These are phyloP conservation scores for Beta corolliflora DNA, from an alignment of 179 eudicot genomes.

Conservation along the genomic window DNA sequence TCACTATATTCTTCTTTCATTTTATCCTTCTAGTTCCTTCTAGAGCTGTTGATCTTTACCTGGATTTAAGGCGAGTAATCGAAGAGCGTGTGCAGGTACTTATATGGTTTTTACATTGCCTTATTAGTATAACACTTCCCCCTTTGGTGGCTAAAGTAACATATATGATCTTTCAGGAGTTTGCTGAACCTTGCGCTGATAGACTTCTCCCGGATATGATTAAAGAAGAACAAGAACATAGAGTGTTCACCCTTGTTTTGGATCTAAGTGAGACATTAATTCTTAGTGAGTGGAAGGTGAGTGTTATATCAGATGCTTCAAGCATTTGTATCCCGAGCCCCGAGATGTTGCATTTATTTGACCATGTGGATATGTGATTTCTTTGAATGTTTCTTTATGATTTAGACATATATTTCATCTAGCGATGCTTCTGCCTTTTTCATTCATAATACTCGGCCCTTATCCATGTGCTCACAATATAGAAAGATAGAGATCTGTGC, in stretches of 20 bases:
- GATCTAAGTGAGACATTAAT: constrained; percentile 76
- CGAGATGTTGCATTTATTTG: neutral
- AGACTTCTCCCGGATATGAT: constrained; percentile 76
- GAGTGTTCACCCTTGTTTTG: constrained; percentile 68
- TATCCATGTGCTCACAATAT: neutral
- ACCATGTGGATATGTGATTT: neutral
- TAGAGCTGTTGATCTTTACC: constrained; percentile 60
- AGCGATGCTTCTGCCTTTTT: neutral
- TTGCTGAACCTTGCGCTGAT: constrained; percentile 65
- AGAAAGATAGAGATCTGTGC: neutral
- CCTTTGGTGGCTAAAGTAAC: constrained; percentile 17
- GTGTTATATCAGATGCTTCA: neutral
- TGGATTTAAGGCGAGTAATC: constrained; percentile 58
- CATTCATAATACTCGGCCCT: neutral
- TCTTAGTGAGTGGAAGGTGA: constrained; percentile 82
- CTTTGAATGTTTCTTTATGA: too few species aligned
- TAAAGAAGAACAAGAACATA: constrained; percentile 40
- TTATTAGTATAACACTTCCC: neutral
- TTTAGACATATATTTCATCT: neutral
- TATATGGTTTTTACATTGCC: constrained; percentile 12
- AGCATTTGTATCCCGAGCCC: neutral
- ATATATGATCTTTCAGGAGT: constrained; percentile 42
- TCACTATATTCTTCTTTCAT: neutral
- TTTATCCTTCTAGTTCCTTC: constrained; percentile 62
- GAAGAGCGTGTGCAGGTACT: constrained; percentile 73